A percentile compares a stretch with the other conserved stretches of the same genome.
phyloP scores from a whole-genome alignment of 78 protist genomes.

The Pigoraptor vietnamica region DNA sequence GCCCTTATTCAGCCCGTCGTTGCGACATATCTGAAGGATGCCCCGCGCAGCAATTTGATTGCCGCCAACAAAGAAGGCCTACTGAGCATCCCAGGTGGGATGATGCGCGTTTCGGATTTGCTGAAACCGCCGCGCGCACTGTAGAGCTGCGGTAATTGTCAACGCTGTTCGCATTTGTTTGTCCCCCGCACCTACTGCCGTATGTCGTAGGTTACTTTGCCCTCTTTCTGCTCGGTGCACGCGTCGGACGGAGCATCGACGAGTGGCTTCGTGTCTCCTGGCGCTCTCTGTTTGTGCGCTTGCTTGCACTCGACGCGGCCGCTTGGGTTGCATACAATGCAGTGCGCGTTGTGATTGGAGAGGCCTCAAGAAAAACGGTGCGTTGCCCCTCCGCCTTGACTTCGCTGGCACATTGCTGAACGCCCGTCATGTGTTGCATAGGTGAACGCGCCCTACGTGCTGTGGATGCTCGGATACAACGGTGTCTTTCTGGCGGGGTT shows the following conservation, averaged over 20 bases:
- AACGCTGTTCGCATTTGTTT: too few relatives aligned
- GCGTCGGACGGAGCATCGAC: not conserved
- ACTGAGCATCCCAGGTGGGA: too few relatives aligned
- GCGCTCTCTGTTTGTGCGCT: not conserved
- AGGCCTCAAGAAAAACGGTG: not conserved
- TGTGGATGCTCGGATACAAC: conserved; percentile 16
- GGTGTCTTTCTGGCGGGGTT: not conserved
- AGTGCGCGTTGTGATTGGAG: not conserved
- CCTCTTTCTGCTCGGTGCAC: not conserved
- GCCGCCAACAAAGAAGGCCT: too few relatives aligned
- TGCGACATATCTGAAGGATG: too few relatives aligned
- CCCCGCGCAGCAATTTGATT: too few relatives aligned
- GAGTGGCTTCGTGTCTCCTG: not conserved
- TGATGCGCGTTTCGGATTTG: too few relatives aligned
- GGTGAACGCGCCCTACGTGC: conserved; percentile 20
- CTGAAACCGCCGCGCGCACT: too few relatives aligned
- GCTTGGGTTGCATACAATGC: not conserved
- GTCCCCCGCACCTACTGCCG: not conserved
- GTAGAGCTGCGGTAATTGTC: too few relatives aligned
- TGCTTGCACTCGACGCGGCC: not conserved
- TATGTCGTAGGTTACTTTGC: not conserved
- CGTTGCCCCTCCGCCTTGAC: too few relatives aligned
- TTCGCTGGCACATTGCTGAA: too few relatives aligned
- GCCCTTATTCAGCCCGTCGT: too few relatives aligned
- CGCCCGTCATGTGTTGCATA: too few relatives aligned